These are phyloP conservation scores for Taphrina communis DNA, from an alignment of 1,139 yeast species.

Conservation along the genomic window DNA sequence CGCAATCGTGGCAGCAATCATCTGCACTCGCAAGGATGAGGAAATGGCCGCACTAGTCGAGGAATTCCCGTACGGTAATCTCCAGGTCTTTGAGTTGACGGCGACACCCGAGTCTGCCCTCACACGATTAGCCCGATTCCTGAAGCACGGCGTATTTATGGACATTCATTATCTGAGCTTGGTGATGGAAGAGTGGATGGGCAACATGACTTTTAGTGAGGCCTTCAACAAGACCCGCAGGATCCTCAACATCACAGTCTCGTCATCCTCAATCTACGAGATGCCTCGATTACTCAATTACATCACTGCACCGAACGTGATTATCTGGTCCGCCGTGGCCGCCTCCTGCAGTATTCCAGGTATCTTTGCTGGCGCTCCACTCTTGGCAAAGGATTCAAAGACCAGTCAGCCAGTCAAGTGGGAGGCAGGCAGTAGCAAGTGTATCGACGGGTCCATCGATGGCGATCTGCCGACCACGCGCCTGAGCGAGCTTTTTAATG, in stretches of 20 bases:
- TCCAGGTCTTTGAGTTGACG: slow-evolving; percentile 65
- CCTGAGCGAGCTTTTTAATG: slow-evolving; percentile 92
- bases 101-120: slow-evolving; percentile 55
- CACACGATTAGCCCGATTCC: slow-evolving; percentile 64
- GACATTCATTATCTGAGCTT: slow-evolving; percentile 73
- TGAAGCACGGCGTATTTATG: slow-evolving; percentile 86
- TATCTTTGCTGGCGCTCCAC: slow-evolving; percentile 81
- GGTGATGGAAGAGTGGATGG: slow-evolving; percentile 81
- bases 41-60: slow-evolving; percentile 67
- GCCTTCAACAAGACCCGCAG: slow-evolving; percentile 86
- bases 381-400: slow-evolving; percentile 78
- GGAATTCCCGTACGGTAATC: slow-evolving; percentile 55
- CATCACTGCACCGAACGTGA: slow-evolving; percentile 91
- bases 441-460: slow-evolving; percentile 95
- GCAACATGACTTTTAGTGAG: slow-evolving; percentile 92
- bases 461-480: slow-evolving; percentile 90
- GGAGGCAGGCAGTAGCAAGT: slow-evolving; percentile 81
- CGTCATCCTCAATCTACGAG: slow-evolving; percentile 65
- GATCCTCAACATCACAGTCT: slow-evolving; percentile 84
- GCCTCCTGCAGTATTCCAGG: slow-evolving; percentile 96
- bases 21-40: slow-evolving; percentile 79
- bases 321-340: slow-evolving; percentile 94
- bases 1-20: slow-evolving; percentile 86
- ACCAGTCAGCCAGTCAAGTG: slow-evolving; percentile 74
- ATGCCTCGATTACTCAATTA: slow-evolving; percentile 82